Base-by-base conservation (phyloP, 2,329 filamentous ascomycete species). In the Xylaria sp. region DNA sequence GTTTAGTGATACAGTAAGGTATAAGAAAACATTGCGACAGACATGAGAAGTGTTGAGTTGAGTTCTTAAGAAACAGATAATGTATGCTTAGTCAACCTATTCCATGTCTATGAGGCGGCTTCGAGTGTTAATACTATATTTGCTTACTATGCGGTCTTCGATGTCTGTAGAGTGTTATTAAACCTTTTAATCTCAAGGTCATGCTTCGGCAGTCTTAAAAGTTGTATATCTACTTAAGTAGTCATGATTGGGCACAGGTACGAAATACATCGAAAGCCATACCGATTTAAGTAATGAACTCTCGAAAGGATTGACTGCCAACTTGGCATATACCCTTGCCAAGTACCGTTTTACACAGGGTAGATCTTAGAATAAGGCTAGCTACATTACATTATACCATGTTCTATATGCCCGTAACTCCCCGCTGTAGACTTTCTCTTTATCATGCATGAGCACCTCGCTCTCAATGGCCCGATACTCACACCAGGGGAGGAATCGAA, bases 271-370 rank as follows among this genome's bases (percentile, higher is more conserved):
- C 22, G 17, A 55, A 49, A 20, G 1, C 31, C 25, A 29, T 61
- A 20, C 50, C 33, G 42, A 7, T 25, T 42, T 55, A 20, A 55
- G 49, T 49, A 13, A 36, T 13, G 15, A 33, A 22, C 13, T 20
- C 20, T 33, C 6, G 29, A 17, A 20, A 42, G 22, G 36, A 66
- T 7, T 17, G 22, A 42, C 6, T 31, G 7, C 27, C 11, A 22
- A 49, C 29, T 36, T 27, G 36, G 44, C 39, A 6, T 3, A 45
- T 50, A 17, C 17, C 58, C 22, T 33, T 45, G 56, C 33, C 20
- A 54, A 62, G 17, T 13, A 51, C 39, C 59, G 33, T 15, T 47
- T 62, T 39, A 5, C 20, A 31, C 31, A n/a, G 44, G 42, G 39
- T 55, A 25, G 22, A 44, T 33, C n/a, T 25, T 27, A 61, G 11